Evolutionary conservation across 805 yeast genomes (phyloP).

Genomic region (Candida khao-thaluensis): DNA sequence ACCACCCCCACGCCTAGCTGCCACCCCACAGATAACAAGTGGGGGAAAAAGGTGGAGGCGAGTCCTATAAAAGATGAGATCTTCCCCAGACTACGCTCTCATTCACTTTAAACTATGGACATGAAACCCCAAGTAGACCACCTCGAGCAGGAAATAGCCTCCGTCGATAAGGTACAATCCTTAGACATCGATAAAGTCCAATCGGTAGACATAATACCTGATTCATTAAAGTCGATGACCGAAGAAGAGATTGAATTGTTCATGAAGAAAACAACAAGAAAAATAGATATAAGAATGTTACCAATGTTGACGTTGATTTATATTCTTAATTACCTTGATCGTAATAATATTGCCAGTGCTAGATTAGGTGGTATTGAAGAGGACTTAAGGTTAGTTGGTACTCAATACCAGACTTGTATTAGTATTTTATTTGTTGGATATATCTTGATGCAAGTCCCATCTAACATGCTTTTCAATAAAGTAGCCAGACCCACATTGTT

Average conservation of each 20-base stretch:
- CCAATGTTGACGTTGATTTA: constrained; percentile 52
- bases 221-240: constrained; percentile 27
- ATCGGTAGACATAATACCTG: constrained; percentile 23
- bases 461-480: constrained; percentile 46
- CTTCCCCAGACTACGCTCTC: constrained; percentile 4
- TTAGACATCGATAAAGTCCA: constrained; percentile 1
- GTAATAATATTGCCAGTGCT: constrained; percentile 56
- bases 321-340: constrained; percentile 51
- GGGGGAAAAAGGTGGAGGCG: constrained; percentile 5
- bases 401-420: constrained; percentile 49
- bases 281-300: constrained; percentile 48
- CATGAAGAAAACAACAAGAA: constrained; percentile 44
- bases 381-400: constrained; percentile 42
- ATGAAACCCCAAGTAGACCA: neutral
- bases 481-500: constrained; percentile 51
- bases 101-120: no score
- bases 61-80: constrained; percentile 1
- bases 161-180: constrained; percentile 1
- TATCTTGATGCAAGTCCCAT: constrained; percentile 47
- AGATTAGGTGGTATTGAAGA: constrained; percentile 48
- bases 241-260: constrained; percentile 45
- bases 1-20: neutral
- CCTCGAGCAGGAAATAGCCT: constrained; percentile 1
- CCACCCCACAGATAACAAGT: constrained; percentile 1
- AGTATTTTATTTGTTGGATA: constrained; percentile 53